These are phyloP conservation scores for Silybum marianum DNA, from an alignment of 129 eudicot genomes.

Conservation along the genomic window DNA sequence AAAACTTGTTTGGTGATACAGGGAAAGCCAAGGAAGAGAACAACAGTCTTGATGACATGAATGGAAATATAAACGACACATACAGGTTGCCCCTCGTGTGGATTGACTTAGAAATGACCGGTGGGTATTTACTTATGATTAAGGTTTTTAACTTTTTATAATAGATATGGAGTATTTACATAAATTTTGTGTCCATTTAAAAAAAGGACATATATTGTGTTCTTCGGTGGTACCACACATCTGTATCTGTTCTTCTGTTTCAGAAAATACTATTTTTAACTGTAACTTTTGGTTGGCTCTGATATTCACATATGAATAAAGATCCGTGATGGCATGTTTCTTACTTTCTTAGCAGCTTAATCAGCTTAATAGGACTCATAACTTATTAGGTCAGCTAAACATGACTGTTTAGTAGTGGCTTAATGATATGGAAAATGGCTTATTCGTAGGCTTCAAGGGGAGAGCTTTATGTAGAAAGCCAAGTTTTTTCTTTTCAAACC, in stretches of 20 bases:
- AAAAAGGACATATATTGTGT: neutral
- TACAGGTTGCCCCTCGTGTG: constrained; percentile 82
- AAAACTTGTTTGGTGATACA: constrained; percentile 28
- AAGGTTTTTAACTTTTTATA: neutral
- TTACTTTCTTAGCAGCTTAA: too few species aligned
- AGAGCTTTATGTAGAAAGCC: too few species aligned
- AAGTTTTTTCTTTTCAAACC: too few species aligned
- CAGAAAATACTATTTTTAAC: neutral
- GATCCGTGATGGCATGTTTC: too few species aligned
- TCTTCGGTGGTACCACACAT: neutral
- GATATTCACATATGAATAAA: neutral
- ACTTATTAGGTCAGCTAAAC: too few species aligned
- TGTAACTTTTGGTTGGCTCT: neutral
- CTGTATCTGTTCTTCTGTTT: neutral
- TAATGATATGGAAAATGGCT: too few species aligned
- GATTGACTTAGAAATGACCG: constrained; percentile 95
- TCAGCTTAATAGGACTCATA: too few species aligned
- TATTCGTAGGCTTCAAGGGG: too few species aligned
- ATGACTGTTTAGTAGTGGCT: too few species aligned
- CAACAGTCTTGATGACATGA: constrained; percentile 32
- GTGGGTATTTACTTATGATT: constrained; percentile 34
- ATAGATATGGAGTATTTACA: constrained; percentile 7
- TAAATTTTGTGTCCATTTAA: neutral
- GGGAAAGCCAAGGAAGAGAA: constrained; percentile 40
- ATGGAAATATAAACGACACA: constrained; percentile 25